Evolutionary conservation across 2,329 filamentous ascomycete genomes (phyloP), one percentile per base, ranked within the genome.

Genomic region (Penicillium sp.): DNA sequence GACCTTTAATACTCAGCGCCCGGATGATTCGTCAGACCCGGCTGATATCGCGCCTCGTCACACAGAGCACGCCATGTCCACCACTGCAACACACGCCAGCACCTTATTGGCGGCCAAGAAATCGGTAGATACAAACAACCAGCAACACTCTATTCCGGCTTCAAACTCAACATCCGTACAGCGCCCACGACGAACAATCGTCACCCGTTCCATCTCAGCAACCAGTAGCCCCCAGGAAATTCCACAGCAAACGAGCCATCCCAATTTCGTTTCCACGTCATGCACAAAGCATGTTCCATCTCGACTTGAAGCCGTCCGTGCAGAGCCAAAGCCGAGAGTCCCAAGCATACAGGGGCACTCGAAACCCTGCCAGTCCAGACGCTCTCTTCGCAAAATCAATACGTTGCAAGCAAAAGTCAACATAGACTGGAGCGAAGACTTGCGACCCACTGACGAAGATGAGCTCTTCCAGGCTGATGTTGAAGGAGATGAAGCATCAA

Each of bases 391-490:
- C 29, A 66, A 65, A 14, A 54, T 47, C 9, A 59, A 66, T 48
- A 62, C 48, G 36, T 28, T 55, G 4, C 51, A 52, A 11, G 46
- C 52, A 5, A 61, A 62, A 36, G 45, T 36, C 3, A 50, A 58
- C 14, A 62, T 71, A 13, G 66, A 71, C 45, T 70, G 67, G 69
- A 65, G 67, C 43, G 67, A 72, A 58, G 67, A 67, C 26, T 55
- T 70, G 33, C 62, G 67, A 13, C 62, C 61, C 23, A 71, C 62
- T 28, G 61, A 64, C 11, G 59, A 60, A 6, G 61, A 59, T 13
- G n/a, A n/a, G 52, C 48, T 26, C n/a, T 18, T 5, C 43, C 31
- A 33, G 18, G 5, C n/a, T n/a, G 33, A n/a, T 6, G 54, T 47
- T 19, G 43, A 45, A 16, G 14, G 34, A 10, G 56, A 56, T 44